Percentiles rank a stretch among this genome's conserved stretches.
These are phyloP conservation scores for Aspergillus sp. DNA, from an alignment of 2,329 filamentous ascomycete genomes.

Conservation along the genomic window DNA sequence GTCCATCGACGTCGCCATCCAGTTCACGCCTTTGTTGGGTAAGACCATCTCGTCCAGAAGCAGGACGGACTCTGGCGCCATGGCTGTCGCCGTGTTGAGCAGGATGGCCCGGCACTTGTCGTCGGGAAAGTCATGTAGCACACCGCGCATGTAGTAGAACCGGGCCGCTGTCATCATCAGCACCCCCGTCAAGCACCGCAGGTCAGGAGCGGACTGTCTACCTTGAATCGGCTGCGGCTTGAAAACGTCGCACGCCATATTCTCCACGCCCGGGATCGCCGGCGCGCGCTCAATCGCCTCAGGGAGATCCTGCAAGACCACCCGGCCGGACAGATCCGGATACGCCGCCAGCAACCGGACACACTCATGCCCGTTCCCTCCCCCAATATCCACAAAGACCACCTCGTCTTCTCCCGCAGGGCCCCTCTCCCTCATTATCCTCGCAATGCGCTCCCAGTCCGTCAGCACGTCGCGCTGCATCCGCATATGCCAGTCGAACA, in stretches of 20 bases:
- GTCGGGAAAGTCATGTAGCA: conserved; percentile 9
- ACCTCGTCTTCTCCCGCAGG: not conserved
- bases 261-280: not conserved
- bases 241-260: conserved; percentile 17
- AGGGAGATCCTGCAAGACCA: conserved; percentile 10
- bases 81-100: conserved; percentile 3
- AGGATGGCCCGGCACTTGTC: conserved; percentile 11
- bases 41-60: conserved; percentile 11
- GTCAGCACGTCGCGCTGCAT: not conserved
- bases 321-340: not conserved
- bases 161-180: not conserved
- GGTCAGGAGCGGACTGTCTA: not conserved
- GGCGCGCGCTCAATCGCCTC: not conserved
- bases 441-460: not conserved
- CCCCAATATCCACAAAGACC: conserved; percentile 11
- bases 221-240: conserved; percentile 7
- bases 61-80: conserved; percentile 9
- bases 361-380: conserved; percentile 7
- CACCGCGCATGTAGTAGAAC: conserved; percentile 12
- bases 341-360: not conserved
- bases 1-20: conserved; percentile 3
- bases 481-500: conserved; percentile 1
- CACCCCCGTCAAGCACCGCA: not conserved
- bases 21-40: not conserved
- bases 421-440: not conserved